Percentiles rank a stretch among this genome's conserved stretches.
These are phyloP conservation scores for Fusarium phyllophilum DNA, from an alignment of 2,329 filamentous ascomycete genomes.

Conservation along the genomic window DNA sequence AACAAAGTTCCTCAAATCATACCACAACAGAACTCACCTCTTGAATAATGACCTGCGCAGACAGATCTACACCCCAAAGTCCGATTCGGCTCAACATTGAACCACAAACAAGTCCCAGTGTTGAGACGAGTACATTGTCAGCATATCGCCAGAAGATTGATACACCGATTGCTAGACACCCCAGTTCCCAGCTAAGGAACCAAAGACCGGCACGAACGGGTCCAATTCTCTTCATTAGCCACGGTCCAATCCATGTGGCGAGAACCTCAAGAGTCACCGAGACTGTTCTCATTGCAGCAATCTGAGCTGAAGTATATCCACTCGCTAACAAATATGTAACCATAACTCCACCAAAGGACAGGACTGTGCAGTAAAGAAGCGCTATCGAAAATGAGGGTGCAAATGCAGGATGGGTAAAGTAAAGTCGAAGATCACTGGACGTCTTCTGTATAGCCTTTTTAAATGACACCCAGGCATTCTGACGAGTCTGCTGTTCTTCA, in stretches of 20 bases:
- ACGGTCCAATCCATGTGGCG: conserved; percentile 69
- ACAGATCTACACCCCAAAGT: conserved; percentile 71
- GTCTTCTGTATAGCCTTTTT: conserved; percentile 20
- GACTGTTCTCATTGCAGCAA: conserved; percentile 63
- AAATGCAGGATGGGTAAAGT: conserved; percentile 65
- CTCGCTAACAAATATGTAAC: conserved; percentile 69
- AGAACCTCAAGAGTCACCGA: conserved; percentile 66
- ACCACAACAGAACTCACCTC: conserved; percentile 54
- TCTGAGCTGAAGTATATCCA: conserved; percentile 61
- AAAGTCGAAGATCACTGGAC: conserved; percentile 48
- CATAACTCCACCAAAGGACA: conserved; percentile 71
- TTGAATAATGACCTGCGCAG: conserved; percentile 69
- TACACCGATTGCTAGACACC: conserved; percentile 60
- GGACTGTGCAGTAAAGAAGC: conserved; percentile 70
- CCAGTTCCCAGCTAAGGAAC: conserved; percentile 75
- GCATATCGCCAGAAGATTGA: conserved; percentile 52
- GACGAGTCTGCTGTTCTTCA: not conserved
- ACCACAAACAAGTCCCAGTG: conserved; percentile 59
- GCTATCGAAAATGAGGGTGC: conserved; percentile 69
- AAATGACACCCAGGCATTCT: not conserved
- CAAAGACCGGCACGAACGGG: conserved; percentile 74
- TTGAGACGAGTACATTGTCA: conserved; percentile 50
- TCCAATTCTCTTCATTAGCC: conserved; percentile 64
- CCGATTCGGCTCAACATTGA: conserved; percentile 68
- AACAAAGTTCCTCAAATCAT: not conserved